Evolutionary conservation across 176 grass and related monocot species (phyloP), one percentile per base, ranked within the genome.

Genomic region (Zoysia pacifica): DNA sequence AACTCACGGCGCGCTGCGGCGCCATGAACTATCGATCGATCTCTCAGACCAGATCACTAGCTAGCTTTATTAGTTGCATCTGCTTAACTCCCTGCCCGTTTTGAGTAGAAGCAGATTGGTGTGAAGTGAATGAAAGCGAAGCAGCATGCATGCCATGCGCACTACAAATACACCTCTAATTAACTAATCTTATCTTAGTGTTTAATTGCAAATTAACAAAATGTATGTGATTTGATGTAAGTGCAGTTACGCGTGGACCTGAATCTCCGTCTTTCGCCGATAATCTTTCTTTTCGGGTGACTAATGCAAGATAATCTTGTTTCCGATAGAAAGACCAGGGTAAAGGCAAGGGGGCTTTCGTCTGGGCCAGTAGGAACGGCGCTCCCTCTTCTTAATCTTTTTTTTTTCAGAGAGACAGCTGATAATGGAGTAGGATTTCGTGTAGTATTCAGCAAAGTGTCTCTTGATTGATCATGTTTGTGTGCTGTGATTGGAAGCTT

Each of bases 401-500:
- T 44, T 20, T 71, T 15, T 0, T 72, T 72, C 20, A 73, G 49
- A 18, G 7, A 13, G 16, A 55, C n/a, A 14, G 41, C 6, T 39
- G 42, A 36, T 36, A 55, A 69, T 56, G 28, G 28, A 28, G 28
- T 28, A 28, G 28, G 28, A 28, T 28, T 28, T 28, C 28, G 28
- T 28, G 28, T 28, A 28, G 28, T 28, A 28, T 28, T 28, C 28
- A 28, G 28, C 28, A 28, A 28, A 28, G 28, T 28, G 28, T 28
- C 28, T 28, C 28, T 28, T 28, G 28, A 28, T 28, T 28, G 28
- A 28, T 28, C 28, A 28, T 28, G 81, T 42, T 4, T 59, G 0
- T 69, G 64, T 60, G 41, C 49, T 69, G 44, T 75, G 72, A 67
- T 46, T 75, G 51, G 81, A 62, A 46, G 37, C 67, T 80, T 79